A percentile compares a stretch with the other conserved stretches of the same genome.
phyloP scores from a whole-genome alignment of 768 basidiomycete genomes.

The Kwoniella dejecticola region DNA sequence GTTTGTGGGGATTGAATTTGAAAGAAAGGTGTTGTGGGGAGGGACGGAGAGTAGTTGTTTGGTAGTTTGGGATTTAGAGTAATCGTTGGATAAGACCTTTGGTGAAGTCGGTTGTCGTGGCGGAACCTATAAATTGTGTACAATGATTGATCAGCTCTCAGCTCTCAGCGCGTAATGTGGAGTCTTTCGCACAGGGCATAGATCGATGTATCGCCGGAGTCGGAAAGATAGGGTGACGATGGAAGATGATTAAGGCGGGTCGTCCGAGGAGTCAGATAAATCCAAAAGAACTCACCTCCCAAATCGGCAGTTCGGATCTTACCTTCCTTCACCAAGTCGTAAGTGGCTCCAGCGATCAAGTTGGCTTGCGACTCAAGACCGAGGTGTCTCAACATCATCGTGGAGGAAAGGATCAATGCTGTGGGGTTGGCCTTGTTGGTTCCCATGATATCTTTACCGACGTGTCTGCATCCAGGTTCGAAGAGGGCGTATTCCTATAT shows the following conservation, averaged over 20 bases:
- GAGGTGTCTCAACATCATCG: conserved; percentile 57
- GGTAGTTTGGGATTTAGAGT: conserved; percentile 9
- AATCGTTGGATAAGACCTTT: conserved; percentile 83
- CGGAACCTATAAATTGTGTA: conserved; percentile 63
- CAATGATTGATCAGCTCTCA: conserved; percentile 1
- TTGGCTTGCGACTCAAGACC: conserved; percentile 87
- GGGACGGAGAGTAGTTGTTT: too few species aligned
- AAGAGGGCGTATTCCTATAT: conserved; percentile 85
- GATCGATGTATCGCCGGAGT: too few species aligned
- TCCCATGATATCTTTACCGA: conserved; percentile 55
- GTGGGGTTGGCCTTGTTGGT: conserved; percentile 59
- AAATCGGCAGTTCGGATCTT: conserved; percentile 92
- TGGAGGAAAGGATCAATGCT: conserved; percentile 58
- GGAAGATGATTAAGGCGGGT: too few species aligned
- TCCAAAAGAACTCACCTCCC: conserved; percentile 67
- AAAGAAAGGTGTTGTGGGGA: too few species aligned
- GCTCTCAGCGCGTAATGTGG: neutral
- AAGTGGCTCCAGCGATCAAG: conserved; percentile 85
- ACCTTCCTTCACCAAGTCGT: conserved; percentile 84
- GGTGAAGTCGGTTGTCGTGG: conserved; percentile 94
- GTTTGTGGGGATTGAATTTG: too few species aligned
- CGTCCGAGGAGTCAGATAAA: too few species aligned
- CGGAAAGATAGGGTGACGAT: too few species aligned
- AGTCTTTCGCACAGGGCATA: too few species aligned
- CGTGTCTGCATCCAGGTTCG: conserved; percentile 89